Conservation (phyloP, 2,329 filamentous ascomycete genomes). For the Stachybotrys echinatus region DNA sequence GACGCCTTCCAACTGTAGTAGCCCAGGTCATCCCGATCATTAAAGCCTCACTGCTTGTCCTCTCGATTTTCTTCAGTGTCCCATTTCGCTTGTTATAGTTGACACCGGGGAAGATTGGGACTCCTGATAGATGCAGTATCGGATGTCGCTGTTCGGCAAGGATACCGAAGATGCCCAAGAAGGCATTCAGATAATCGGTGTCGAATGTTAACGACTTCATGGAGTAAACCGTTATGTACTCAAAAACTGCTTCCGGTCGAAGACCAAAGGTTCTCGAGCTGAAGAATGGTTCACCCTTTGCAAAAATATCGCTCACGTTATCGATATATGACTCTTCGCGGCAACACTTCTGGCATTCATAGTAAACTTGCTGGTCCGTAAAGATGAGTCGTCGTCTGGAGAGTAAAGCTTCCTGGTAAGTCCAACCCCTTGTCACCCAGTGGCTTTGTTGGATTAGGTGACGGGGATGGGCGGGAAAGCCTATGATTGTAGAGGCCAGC, state of each 20-base stretch:
- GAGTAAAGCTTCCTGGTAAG: slow-evolving; percentile 9
- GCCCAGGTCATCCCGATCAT: no score
- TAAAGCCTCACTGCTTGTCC: background rate
- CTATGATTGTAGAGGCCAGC: no score
- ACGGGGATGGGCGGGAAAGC: background rate
- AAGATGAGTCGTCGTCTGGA: slow-evolving; percentile 12
- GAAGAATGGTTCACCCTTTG: background rate
- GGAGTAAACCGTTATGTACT: background rate
- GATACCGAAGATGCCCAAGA: background rate
- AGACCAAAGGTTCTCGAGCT: background rate
- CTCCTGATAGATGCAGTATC: no score
- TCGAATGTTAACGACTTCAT: background rate
- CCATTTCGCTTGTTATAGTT: no score
- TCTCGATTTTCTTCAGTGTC: background rate
- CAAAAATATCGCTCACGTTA: background rate
- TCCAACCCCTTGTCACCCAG: slow-evolving; percentile 10
- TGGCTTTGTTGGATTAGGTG: slow-evolving; percentile 3
- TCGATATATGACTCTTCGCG: background rate
- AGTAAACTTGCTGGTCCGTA: slow-evolving; percentile 10
- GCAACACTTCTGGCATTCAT: background rate
- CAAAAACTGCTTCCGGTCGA: no score
- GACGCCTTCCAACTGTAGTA: no score
- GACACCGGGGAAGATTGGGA: no score
- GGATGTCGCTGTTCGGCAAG: background rate
- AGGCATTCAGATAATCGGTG: background rate